These are phyloP conservation scores for Microbotryum scabiosae DNA, from an alignment of 1,284 basidiomycete species.

Conservation along the genomic window DNA sequence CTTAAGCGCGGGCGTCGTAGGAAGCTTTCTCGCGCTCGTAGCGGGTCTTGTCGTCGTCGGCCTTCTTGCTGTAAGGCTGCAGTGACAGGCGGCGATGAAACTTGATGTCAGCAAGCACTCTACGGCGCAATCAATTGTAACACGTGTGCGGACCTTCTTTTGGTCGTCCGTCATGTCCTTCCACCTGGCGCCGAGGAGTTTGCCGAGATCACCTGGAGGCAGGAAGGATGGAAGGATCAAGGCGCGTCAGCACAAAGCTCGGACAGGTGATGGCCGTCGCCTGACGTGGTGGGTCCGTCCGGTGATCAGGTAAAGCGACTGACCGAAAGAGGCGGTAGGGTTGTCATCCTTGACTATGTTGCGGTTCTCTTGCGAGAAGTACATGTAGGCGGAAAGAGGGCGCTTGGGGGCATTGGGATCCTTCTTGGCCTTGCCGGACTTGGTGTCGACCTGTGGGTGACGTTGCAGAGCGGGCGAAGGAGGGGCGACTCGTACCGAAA, in stretches of 20 bases:
- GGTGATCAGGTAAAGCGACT: constrained; percentile 35
- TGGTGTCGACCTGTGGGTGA: constrained; percentile 23
- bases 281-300: neutral
- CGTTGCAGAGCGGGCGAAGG: neutral
- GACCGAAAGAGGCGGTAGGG: constrained; percentile 85
- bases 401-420: constrained; percentile 79
- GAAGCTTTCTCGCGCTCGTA: constrained; percentile 71
- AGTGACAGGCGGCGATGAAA: constrained; percentile 3
- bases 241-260: constrained; percentile 1
- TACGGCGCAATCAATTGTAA: neutral
- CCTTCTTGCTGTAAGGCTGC: constrained; percentile 86
- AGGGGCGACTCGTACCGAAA: constrained; percentile 4
- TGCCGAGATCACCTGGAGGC: constrained; percentile 64
- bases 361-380: constrained; percentile 93
- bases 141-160: constrained; percentile 59
- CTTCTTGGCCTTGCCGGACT: constrained; percentile 54
- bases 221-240: constrained; percentile 14
- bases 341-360: constrained; percentile 92
- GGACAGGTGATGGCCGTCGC: neutral
- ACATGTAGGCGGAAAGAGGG: constrained; percentile 93
- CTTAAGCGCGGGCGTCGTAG: constrained; percentile 45
- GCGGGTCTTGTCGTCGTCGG: constrained; percentile 66
- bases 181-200: constrained; percentile 80
- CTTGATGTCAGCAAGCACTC: neutral
- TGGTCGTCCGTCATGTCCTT: constrained; percentile 74